Conservation (phyloP, 202 grass and related monocot genomes). For the Musa balbisiana region DNA sequence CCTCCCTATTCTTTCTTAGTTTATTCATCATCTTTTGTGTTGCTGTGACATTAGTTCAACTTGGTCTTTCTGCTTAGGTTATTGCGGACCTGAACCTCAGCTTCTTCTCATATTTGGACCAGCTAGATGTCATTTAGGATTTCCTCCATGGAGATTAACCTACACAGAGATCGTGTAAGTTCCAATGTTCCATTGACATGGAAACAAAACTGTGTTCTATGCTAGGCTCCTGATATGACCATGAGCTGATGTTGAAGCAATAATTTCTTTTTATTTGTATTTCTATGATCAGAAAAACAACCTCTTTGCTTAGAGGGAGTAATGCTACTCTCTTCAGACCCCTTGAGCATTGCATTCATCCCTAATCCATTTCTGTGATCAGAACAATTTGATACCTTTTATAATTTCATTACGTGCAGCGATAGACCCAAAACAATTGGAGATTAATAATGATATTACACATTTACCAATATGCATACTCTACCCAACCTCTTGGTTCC, state of each 20-base stretch:
- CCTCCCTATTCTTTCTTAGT: conserved; percentile 6
- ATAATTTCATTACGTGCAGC: too few relatives aligned
- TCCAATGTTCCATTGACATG: not conserved
- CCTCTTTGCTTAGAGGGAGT: too few relatives aligned
- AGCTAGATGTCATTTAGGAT: conserved; percentile 85
- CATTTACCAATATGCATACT: too few relatives aligned
- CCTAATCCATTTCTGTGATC: too few relatives aligned
- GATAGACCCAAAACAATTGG: too few relatives aligned
- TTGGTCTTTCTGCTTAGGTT: conserved; percentile 47
- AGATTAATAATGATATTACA: too few relatives aligned
- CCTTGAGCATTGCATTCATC: too few relatives aligned
- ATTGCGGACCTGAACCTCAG: conserved; percentile 77
- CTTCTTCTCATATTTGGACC: conserved; percentile 81
- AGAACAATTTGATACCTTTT: too few relatives aligned
- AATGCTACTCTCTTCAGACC: too few relatives aligned
- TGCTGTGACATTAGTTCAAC: conserved; percentile 15
- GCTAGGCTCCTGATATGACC: not conserved
- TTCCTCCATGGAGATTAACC: conserved; percentile 89
- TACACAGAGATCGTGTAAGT: conserved; percentile 98
- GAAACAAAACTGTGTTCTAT: not conserved
- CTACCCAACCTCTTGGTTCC: too few relatives aligned
- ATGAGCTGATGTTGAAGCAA: not conserved
- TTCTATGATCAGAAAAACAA: too few relatives aligned
- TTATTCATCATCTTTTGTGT: conserved; percentile 9
- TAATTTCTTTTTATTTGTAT: not conserved